These are phyloP conservation scores for Penicillium sp. DNA, from an alignment of 2,329 filamentous ascomycete genomes.

Conservation along the genomic window DNA sequence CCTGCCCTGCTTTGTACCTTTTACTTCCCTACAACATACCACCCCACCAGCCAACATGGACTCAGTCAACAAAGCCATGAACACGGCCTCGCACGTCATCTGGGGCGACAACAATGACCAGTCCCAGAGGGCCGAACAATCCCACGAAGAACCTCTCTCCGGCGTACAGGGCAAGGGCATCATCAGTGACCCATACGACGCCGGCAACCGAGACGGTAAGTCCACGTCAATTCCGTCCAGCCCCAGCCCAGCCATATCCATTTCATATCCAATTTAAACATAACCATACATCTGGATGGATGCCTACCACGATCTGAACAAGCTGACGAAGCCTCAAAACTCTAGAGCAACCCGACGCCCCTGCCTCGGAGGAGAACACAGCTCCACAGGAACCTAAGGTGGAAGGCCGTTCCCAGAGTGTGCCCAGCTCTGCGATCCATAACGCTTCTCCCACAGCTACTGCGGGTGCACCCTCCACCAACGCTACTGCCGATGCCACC, in stretches of 20 bases:
- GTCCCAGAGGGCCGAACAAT: constrained; percentile 27
- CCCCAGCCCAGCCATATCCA: neutral
- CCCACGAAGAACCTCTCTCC: constrained; percentile 63
- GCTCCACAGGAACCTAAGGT: constrained; percentile 16
- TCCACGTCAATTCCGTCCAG: neutral
- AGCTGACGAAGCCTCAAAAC: neutral
- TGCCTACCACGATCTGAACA: neutral
- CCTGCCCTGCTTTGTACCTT: neutral
- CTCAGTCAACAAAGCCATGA: constrained; percentile 53
- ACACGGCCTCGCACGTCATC: constrained; percentile 47
- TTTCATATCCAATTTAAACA: neutral
- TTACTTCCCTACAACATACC: neutral
- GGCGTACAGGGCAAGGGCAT: constrained; percentile 64
- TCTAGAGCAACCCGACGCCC: constrained; percentile 29
- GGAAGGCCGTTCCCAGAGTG: constrained; percentile 1
- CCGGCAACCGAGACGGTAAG: constrained; percentile 65
- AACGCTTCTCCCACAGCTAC: neutral
- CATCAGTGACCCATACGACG: constrained; percentile 69
- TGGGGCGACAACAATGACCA: constrained; percentile 43
- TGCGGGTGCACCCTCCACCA: neutral
- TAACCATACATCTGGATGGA: neutral
- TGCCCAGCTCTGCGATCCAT: neutral
- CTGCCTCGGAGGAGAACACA: constrained; percentile 20
- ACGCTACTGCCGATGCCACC: neutral
- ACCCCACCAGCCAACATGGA: constrained; percentile 51